Evolutionary conservation across 768 basidiomycete genomes (phyloP), one percentile per base, ranked within the genome.

Genomic region (Exidia glandulosa): DNA sequence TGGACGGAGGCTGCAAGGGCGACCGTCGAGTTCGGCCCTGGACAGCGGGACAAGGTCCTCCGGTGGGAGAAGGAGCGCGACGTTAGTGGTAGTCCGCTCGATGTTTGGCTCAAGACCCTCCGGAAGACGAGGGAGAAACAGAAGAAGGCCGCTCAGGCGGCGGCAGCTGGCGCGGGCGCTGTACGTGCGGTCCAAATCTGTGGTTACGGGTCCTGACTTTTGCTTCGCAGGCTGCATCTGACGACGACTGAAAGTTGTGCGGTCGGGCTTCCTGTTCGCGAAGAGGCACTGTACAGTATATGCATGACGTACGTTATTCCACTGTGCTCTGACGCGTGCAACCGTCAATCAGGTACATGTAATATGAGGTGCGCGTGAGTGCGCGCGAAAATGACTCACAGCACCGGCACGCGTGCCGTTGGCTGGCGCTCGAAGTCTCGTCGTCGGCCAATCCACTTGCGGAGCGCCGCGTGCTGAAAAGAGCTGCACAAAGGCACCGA

Each of bases 51-150:
- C 2, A 84, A 86, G 41, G 88, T 98, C 3, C 79, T 83, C 58
- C 71, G 75, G 61, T 95, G 90, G 90, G 85, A 92, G 72, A 75
- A 73, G 29, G 71, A 74, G 23, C 67, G 90, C 57, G 80, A 76
- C 61, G 65, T 73, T 9, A 67, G 71, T 25, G 84, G 86, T 25
- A 83, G 86, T 3, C 94, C 95, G 6, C 73, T 98, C 54, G 85
- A 82, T 58, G 88, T 84, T 70, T 94, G 89, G 72, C 77, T 90
- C 68, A 85, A 85, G 69, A 79, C 93, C 57, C 86, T 87, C 73
- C 79, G 79, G 65, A 96, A 94, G 77, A 77, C 82, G 23, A 77
- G 93, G 70, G 88, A 88, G 66, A 88, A 86, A 71, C 78, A 82
- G 60, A 79, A 79, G 65, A 79, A 80, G 64, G 50, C 50, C 30